Evolutionary conservation across 805 yeast species (phyloP).

Genomic region (Candida tibetensis): DNA sequence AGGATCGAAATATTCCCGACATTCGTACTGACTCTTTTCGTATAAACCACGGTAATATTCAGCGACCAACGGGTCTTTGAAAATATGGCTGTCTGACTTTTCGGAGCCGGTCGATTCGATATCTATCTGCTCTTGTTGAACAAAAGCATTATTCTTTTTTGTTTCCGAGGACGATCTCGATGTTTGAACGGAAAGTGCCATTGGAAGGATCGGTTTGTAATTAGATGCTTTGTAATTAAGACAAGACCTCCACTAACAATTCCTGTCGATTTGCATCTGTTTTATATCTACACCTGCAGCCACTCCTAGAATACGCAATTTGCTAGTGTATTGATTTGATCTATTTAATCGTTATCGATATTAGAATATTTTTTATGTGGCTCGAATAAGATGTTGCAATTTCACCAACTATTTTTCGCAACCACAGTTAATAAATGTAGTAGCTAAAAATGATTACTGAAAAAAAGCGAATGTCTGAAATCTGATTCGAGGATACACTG

Average conservation of each 20-base stretch:
- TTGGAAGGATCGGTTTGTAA: no score
- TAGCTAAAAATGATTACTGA: no score
- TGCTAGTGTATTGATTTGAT: not conserved
- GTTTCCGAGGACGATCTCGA: conserved; percentile 9
- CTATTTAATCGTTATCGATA: not conserved
- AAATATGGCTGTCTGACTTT: conserved; percentile 17
- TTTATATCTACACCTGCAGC: not conserved
- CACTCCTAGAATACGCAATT: not conserved
- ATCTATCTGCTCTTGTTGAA: conserved; percentile 2
- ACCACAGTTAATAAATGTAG: no score
- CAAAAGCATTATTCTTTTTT: conserved; percentile 1
- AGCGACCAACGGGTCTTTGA: conserved; percentile 34
- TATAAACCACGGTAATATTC: conserved; percentile 29
- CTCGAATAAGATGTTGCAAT: no score
- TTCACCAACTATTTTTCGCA: not conserved
- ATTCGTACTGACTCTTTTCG: conserved; percentile 32
- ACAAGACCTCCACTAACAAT: no score
- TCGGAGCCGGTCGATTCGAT: conserved; percentile 4
- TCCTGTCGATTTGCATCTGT: no score
- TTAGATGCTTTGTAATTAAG: no score
- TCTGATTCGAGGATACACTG: no score
- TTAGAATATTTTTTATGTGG: no score
- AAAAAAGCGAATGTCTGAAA: no score
- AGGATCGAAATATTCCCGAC: conserved; percentile 33
- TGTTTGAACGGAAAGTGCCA: not conserved